Evolutionary conservation across 495 filamentous ascomycete species (phyloP).

Genomic region (Hyphodiscus hymeniophilus): DNA sequence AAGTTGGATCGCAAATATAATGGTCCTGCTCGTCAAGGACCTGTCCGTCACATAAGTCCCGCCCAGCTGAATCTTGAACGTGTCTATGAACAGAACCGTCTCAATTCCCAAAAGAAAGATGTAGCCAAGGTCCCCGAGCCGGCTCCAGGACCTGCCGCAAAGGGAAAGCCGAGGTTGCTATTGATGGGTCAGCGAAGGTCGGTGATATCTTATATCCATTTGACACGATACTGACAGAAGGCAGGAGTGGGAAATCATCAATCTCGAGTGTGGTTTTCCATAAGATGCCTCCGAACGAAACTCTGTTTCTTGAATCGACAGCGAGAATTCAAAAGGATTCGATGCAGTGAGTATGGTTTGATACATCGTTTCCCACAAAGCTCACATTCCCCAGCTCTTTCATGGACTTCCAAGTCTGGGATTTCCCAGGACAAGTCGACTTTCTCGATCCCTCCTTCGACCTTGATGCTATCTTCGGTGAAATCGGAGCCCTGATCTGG

Average conservation of each 20-base stretch:
- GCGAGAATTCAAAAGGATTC: conserved; percentile 86
- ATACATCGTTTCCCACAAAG: neutral
- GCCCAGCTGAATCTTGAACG: conserved; percentile 46
- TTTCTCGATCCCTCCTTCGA: conserved; percentile 81
- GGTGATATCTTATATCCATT: neutral
- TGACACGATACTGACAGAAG: conserved; percentile 21
- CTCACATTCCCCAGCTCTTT: conserved; percentile 60
- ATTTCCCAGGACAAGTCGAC: conserved; percentile 90
- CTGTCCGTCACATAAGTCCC: conserved; percentile 29
- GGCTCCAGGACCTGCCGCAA: conserved; percentile 30
- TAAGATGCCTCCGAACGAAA: conserved; percentile 92
- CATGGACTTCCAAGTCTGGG: conserved; percentile 98
- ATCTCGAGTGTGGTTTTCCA: conserved; percentile 97
- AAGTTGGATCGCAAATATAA: conserved; percentile 19
- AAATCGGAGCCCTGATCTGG: conserved; percentile 92
- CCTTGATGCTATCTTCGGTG: conserved; percentile 84
- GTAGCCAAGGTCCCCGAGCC: conserved; percentile 32
- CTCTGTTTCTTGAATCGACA: conserved; percentile 89
- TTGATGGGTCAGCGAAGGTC: conserved; percentile 96
- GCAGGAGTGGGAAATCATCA: conserved; percentile 92
- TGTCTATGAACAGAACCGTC: conserved; percentile 47
- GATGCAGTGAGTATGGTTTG: conserved; percentile 54
- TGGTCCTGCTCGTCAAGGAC: conserved; percentile 24
- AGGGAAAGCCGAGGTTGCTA: conserved; percentile 74
- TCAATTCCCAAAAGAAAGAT: conserved; percentile 29